phyloP scores from a whole-genome alignment of 1,284 basidiomycete genomes.

The Naganishia liquefaciens region DNA sequence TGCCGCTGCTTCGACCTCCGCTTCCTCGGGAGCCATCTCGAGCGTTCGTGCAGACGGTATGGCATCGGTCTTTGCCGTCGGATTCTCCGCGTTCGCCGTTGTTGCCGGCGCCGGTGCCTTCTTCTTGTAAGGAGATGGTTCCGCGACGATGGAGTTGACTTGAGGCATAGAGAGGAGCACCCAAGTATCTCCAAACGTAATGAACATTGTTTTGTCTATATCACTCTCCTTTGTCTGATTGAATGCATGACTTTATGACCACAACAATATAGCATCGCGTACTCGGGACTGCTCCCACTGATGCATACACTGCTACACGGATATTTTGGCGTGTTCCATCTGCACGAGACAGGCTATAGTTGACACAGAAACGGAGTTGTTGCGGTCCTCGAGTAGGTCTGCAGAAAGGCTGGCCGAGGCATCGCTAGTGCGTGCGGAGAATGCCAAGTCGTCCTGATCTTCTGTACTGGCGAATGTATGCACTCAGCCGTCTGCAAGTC shows the following conservation, averaged over 20 bases:
- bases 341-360: no score
- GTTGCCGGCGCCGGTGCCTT: conserved; percentile 46
- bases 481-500: no score
- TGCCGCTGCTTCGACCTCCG: conserved; percentile 33
- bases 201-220: conserved; percentile 7
- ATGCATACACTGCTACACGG: no score
- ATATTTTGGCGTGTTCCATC: no score
- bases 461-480: no score
- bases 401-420: no score
- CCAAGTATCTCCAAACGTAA: conserved; percentile 2
- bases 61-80: conserved; percentile 18
- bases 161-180: background rate
- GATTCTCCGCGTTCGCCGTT: conserved; percentile 36
- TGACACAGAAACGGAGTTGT: background rate
- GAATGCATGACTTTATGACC: conserved; percentile 9
- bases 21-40: conserved; percentile 29
- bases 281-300: no score
- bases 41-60: conserved; percentile 30
- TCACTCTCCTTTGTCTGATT: conserved; percentile 13
- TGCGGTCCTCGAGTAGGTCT: background rate
- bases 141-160: background rate
- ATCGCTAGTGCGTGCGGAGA: no score
- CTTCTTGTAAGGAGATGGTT: conserved; percentile 42
- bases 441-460: no score
- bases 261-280: background rate